Evolutionary conservation across 148 eudicot genomes (phyloP).

Genomic region (Rhododendron kiyosumense): DNA sequence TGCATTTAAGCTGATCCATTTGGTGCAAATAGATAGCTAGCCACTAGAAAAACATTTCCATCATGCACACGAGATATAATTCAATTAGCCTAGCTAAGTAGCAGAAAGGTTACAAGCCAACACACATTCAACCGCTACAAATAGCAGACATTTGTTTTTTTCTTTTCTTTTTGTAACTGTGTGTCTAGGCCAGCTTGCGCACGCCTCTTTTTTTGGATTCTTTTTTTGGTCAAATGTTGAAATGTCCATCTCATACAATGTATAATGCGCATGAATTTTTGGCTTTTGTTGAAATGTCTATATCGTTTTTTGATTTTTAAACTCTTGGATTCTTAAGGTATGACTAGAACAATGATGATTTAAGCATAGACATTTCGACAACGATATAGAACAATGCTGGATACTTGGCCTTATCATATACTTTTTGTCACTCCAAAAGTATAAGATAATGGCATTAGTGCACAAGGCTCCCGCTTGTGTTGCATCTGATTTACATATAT

Average conservation of each 20-base stretch:
- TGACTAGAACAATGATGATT: not conserved
- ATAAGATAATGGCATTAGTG: not conserved
- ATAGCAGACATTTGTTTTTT: not conserved
- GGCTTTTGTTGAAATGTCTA: not conserved
- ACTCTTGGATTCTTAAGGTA: not conserved
- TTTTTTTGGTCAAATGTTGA: not conserved
- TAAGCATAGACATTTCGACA: not conserved
- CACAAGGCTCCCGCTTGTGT: not conserved
- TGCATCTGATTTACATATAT: not conserved
- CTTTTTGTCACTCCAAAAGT: too few relatives aligned
- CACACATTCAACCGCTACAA: too few relatives aligned
- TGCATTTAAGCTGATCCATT: not conserved
- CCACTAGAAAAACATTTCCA: not conserved
- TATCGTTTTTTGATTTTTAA: too few relatives aligned
- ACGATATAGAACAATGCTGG: not conserved
- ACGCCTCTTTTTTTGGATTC: not conserved
- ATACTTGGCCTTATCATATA: not conserved
- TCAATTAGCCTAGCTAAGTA: not conserved
- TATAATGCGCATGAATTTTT: not conserved
- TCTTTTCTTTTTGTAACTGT: not conserved
- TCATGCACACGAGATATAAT: not conserved
- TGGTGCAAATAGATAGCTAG: not conserved
- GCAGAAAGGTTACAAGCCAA: not conserved
- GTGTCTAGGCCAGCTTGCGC: not conserved
- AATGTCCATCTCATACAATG: not conserved